phyloP scores from a whole-genome alignment of 1,139 yeast genomes.

The Candida pseudoviswanathii region DNA sequence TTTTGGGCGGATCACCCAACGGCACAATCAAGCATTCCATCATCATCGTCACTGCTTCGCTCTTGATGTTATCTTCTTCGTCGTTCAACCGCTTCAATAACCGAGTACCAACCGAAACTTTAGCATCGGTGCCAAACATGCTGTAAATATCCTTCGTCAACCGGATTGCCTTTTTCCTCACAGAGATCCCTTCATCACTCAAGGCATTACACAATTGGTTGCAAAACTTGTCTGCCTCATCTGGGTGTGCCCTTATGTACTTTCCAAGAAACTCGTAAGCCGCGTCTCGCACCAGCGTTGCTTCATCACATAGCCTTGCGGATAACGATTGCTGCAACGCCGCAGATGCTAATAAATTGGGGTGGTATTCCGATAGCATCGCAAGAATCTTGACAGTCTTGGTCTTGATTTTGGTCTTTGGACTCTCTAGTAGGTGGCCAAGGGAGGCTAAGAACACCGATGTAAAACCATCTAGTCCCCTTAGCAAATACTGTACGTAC shows the following conservation, averaged over 20 bases:
- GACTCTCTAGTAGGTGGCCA: conserved; percentile 48
- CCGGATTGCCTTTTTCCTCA: conserved; percentile 63
- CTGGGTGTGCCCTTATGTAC: conserved; percentile 48
- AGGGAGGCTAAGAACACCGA: conserved; percentile 56
- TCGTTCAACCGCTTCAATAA: conserved; percentile 63
- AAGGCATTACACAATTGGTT: conserved; percentile 51
- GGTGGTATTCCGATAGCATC: conserved; percentile 49
- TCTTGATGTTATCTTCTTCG: conserved; percentile 63
- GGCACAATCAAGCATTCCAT: conserved; percentile 47
- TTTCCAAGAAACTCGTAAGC: conserved; percentile 66
- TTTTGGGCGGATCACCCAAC: neutral
- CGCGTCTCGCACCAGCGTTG: conserved; percentile 77
- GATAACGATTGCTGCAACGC: conserved; percentile 56
- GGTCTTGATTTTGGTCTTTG: conserved; percentile 62
- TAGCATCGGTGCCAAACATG: conserved; percentile 30
- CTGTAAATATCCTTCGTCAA: conserved; percentile 53
- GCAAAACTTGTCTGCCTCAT: conserved; percentile 50
- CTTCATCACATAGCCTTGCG: conserved; percentile 54
- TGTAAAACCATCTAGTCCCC: conserved; percentile 40
- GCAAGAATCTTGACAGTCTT: conserved; percentile 63
- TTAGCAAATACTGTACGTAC: conserved; percentile 6
- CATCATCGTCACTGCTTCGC: conserved; percentile 43
- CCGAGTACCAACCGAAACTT: conserved; percentile 48
- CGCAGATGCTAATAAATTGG: conserved; percentile 49
- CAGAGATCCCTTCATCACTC: conserved; percentile 62